Percentiles rank a stretch among this genome's conserved stretches.
These are phyloP conservation scores for Helotiales sp. DNA, from an alignment of 2,329 filamentous ascomycete genomes.

Conservation along the genomic window DNA sequence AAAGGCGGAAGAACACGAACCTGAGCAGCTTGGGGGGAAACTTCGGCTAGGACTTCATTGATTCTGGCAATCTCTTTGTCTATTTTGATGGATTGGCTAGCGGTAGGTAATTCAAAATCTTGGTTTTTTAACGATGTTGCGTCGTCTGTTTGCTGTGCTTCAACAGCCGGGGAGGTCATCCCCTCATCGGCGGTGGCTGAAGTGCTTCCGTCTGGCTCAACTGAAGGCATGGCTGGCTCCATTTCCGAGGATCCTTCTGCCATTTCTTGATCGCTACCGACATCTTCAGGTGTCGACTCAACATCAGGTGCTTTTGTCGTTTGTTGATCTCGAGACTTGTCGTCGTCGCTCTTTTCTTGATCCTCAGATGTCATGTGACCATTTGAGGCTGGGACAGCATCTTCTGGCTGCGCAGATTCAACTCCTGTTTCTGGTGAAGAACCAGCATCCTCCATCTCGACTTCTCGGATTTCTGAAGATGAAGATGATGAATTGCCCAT, in stretches of 20 bases:
- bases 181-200: constrained; percentile 6
- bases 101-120: neutral
- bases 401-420: neutral
- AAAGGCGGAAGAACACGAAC: too few species aligned
- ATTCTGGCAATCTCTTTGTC: constrained; percentile 33
- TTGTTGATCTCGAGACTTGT: neutral
- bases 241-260: neutral
- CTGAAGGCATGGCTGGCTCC: neutral
- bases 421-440: neutral
- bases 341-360: neutral
- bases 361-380: constrained; percentile 2
- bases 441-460: constrained; percentile 10
- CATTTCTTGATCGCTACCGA: neutral
- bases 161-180: neutral
- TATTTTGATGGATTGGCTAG: constrained; percentile 13
- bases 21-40: constrained; percentile 33
- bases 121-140: neutral
- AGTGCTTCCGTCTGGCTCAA: neutral
- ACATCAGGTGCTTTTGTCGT: neutral
- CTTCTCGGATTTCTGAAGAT: constrained; percentile 3
- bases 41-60: constrained; percentile 28
- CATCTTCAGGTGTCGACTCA: neutral
- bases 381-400: neutral
- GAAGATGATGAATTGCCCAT: constrained; percentile 9
- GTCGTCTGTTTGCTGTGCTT: neutral